Base-by-base conservation (phyloP, 345 rosid genomes). In the Chamaenerion angustifolium region DNA sequence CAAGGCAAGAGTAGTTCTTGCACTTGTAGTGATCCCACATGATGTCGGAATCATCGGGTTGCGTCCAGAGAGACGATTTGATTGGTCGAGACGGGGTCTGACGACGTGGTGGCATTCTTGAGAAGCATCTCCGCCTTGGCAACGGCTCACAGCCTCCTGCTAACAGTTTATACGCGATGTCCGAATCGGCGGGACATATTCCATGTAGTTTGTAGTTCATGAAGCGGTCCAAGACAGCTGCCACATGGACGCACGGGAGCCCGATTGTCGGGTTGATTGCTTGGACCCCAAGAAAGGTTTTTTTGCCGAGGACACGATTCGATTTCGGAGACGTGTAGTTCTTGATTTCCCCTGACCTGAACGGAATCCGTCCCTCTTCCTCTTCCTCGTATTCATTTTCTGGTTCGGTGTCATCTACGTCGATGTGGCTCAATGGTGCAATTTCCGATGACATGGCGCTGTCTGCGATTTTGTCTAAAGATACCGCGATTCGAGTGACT, bases 101-200 rank as follows among this genome's bases (percentile, higher is more conserved):
- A 18, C n/a, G n/a, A n/a, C 15, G 48, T 56, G 68, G 60, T 17
- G 81, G 71, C 54, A 71, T 17, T 61, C 63, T 70, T 19, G 79
- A 70, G 55, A 75, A 60, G 64, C 83, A 75, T 63, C 76, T 64
- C 59, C 83, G 70, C 56, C 76, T 75, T 16, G 88, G 79, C 51
- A 77, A 46, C 37, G 79, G 81, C 19, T 80, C 78, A 10, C 77
- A 75, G 49, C 81, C 83, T 23, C 47, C 46, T 21, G 48, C 42
- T 10, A 77, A 64, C n/a, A 80, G 77, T 68, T 71, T 75, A 60
- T 68, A 71, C 54, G 72, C 83, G 16, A 63, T 50, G 60, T 68
- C 60, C 61, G 60, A 62, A 19, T 77, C 83, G 50, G 74, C 79
- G 5, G 79, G 77, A 48, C 83, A 77, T 57, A 16, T 61, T 4